Base-by-base conservation (phyloP, 2,329 filamentous ascomycete species). In the Colletotrichum higginsianum region DNA sequence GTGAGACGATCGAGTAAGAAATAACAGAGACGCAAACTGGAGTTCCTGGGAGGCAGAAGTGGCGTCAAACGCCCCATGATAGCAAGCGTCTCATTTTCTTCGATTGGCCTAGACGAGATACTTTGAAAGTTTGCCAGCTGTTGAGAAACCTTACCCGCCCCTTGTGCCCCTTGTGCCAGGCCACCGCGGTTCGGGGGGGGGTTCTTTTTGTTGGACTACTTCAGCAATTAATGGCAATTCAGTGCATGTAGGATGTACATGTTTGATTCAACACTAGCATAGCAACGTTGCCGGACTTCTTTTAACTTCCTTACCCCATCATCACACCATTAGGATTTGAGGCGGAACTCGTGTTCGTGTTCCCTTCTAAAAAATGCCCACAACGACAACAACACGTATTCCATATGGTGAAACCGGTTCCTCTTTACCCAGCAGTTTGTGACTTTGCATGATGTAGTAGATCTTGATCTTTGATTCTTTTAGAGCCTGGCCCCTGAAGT, bases 21-120 rank as follows among this genome's bases (percentile, higher is more conserved):
- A 35, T n/a, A 42, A 47, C 21, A 62, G 44, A 61, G 23, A 55
- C 57, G 18, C 63, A 50, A 38, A 55, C 38, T 69, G 23, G 18
- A 60, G 60, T 64, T 71, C 55, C 47, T 69, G 58, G 46, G 65
- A 64, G 65, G 60, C 53, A 68, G 38, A 38, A 64, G 52, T 60
- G 65, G 60, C 46, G 47, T 64, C 21, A 60, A 42, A 42, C 60
- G 42, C 38, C 47, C 53, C 23, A 60, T 63, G 30, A 60, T 47
- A 69, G 69, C 65, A 69, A 68, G 69, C 69, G 66, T 64, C 47
- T 35, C 42, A 50, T 63, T 64, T 60, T 63, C 18, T 18, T 42
- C 47, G 53, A 65, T 58, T 71, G 23, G 57, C 47, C 46, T 69
- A 71, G 65, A 66, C 21, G 68, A 68, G 65, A 68, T 68, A 71